phyloP scores from a whole-genome alignment of 2,329 filamentous ascomycete species.

The Clonostachys rhizophaga region DNA sequence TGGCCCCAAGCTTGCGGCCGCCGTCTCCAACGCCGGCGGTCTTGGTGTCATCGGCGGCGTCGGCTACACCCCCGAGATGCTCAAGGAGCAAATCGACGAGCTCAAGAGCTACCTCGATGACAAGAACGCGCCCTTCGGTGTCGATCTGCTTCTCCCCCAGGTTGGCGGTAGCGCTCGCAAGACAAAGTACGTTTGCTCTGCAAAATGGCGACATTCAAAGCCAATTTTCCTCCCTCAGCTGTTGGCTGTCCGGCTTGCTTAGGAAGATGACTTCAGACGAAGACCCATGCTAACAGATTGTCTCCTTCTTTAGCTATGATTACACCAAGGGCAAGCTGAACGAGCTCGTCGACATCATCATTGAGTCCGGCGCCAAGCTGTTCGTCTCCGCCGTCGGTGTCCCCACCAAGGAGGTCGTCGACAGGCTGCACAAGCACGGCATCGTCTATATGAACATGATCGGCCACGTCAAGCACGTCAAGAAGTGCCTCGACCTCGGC shows the following conservation, averaged over 20 bases:
- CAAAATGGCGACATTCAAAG: background rate
- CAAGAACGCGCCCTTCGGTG: constrained; percentile 93
- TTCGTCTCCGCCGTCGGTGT: constrained; percentile 98
- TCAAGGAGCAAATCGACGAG: constrained; percentile 90
- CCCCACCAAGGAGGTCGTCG: constrained; percentile 82
- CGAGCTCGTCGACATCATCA: constrained; percentile 86
- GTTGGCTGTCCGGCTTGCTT: no score
- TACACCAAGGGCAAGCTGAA: constrained; percentile 99
- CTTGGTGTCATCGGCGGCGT: constrained; percentile 95
- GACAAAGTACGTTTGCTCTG: constrained; percentile 61
- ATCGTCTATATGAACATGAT: constrained; percentile 99
- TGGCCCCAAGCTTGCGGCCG: constrained; percentile 91
- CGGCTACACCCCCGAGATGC: constrained; percentile 95
- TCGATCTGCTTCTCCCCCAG: constrained; percentile 89
- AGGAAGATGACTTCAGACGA: background rate
- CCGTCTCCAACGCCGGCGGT: constrained; percentile 94
- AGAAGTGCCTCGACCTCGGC: constrained; percentile 89
- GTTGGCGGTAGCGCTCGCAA: constrained; percentile 92
- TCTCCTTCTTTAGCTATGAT: constrained; percentile 68
- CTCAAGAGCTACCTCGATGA: constrained; percentile 83
- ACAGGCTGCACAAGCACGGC: constrained; percentile 80
- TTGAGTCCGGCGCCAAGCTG: constrained; percentile 83
- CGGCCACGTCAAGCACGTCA: constrained; percentile 97
- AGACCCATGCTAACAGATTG: background rate
- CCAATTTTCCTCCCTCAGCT: constrained; percentile 1